Evolutionary conservation across 768 basidiomycete species (phyloP).

Genomic region (Pleurotus citrinopileatus): DNA sequence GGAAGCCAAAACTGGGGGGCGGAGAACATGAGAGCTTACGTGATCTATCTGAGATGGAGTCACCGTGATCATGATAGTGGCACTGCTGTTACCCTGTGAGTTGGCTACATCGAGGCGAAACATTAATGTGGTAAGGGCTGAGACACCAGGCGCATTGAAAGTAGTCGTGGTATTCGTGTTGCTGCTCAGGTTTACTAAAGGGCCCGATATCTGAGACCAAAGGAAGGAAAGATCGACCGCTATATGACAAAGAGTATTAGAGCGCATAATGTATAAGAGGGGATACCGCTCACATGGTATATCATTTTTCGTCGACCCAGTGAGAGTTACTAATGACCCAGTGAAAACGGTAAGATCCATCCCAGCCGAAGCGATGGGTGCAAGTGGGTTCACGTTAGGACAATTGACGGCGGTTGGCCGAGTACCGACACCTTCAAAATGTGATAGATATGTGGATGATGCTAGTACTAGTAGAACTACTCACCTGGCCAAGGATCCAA

Average conservation of each 20-base stretch:
- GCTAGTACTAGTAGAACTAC: neutral
- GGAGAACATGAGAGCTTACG: slow-evolving; percentile 2
- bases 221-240: slow-evolving; percentile 7
- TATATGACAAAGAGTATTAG: neutral
- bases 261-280: neutral
- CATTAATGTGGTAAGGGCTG: slow-evolving; percentile 1
- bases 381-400: slow-evolving; percentile 10
- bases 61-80: slow-evolving; percentile 11
- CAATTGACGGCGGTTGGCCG: slow-evolving; percentile 1
- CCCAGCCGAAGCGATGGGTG: slow-evolving; percentile 12
- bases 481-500: slow-evolving; percentile 19
- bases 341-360: slow-evolving; percentile 12
- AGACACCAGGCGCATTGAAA: slow-evolving; percentile 13
- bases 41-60: slow-evolving; percentile 14
- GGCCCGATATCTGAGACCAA: slow-evolving; percentile 14
- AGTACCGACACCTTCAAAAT: neutral
- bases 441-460: neutral
- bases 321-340: slow-evolving; percentile 9
- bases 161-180: slow-evolving; percentile 8
- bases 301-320: slow-evolving; percentile 9
- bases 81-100: slow-evolving; percentile 6
- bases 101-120: slow-evolving; percentile 10
- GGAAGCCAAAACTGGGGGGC: neutral
- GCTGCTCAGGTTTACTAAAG: neutral
- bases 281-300: neutral